Evolutionary conservation across 768 basidiomycete species (phyloP).

Genomic region (Termitomyces sp.): DNA sequence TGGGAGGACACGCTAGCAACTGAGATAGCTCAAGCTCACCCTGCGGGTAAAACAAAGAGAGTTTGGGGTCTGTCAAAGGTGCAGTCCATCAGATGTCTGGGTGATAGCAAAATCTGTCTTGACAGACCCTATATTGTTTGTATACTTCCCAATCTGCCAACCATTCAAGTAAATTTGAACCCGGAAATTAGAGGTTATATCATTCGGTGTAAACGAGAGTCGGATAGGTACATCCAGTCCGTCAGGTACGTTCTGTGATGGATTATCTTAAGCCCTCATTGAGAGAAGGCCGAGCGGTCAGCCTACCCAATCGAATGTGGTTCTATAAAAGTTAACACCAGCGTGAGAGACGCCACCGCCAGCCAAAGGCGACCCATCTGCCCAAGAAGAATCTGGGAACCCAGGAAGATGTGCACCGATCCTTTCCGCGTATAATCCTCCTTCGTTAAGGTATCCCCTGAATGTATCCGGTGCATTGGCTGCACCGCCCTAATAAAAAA

Average conservation of each 20-base stretch:
- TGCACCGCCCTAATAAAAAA: slow-evolving; percentile 26
- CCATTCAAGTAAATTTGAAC: slow-evolving; percentile 47
- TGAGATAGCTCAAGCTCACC: slow-evolving; percentile 22
- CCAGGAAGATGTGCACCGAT: slow-evolving; percentile 46
- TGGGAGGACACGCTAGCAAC: background rate
- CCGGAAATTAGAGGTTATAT: slow-evolving; percentile 39
- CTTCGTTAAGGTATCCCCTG: slow-evolving; percentile 47
- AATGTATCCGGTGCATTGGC: slow-evolving; percentile 35
- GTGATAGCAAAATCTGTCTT: too few species aligned
- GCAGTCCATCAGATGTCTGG: background rate
- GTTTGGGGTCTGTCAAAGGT: slow-evolving; percentile 33
- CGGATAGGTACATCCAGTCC: slow-evolving; percentile 40
- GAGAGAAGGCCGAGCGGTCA: background rate
- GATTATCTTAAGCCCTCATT: background rate
- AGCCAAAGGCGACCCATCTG: slow-evolving; percentile 24
- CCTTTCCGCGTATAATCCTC: slow-evolving; percentile 42
- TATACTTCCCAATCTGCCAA: slow-evolving; percentile 49
- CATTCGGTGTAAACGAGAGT: slow-evolving; percentile 38
- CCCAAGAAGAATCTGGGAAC: slow-evolving; percentile 36
- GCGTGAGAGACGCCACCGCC: slow-evolving; percentile 24
- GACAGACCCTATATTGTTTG: slow-evolving; percentile 42
- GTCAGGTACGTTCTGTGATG: slow-evolving; percentile 27
- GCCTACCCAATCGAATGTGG: slow-evolving; percentile 33
- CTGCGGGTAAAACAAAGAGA: slow-evolving; percentile 42
- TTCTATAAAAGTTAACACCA: slow-evolving; percentile 40